A percentile compares a stretch with the other conserved stretches of the same genome.
Conservation (phyloP, 1,284 basidiomycete species). For the Apiotrichum gracile region DNA sequence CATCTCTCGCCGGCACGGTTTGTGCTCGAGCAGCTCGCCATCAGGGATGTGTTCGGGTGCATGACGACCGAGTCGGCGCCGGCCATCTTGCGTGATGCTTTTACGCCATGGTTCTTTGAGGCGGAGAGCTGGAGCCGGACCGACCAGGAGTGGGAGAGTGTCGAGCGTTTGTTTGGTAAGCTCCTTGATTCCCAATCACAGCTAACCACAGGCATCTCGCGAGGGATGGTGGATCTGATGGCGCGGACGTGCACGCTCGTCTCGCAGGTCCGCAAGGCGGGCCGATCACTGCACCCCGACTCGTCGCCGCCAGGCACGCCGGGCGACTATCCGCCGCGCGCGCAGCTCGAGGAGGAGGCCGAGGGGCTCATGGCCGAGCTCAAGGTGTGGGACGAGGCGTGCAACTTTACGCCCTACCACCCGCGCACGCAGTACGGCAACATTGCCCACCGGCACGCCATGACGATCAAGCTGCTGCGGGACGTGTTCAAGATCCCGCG, state of each 20-base stretch:
- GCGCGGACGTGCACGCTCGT: slow-evolving; percentile 30
- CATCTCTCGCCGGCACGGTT: slow-evolving; percentile 31
- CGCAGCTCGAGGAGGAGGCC: slow-evolving; percentile 12
- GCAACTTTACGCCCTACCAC: slow-evolving; percentile 32
- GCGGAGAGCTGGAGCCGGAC: slow-evolving; percentile 27
- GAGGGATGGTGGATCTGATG: slow-evolving; percentile 36
- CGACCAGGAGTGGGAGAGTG: slow-evolving; percentile 36
- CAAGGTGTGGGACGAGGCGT: slow-evolving; percentile 30
- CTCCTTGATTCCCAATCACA: slow-evolving; percentile 2
- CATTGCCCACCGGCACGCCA: slow-evolving; percentile 34
- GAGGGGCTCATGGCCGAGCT: slow-evolving; percentile 33
- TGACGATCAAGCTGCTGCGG: slow-evolving; percentile 27
- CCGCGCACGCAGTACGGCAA: slow-evolving; percentile 39
- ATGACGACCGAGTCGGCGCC: slow-evolving; percentile 38
- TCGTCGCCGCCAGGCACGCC: background rate
- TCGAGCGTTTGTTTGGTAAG: slow-evolving; percentile 37
- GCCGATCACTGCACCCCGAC: background rate
- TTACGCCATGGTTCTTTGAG: slow-evolving; percentile 39
- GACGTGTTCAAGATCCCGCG: slow-evolving; percentile 29
- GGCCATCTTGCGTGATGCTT: slow-evolving; percentile 28
- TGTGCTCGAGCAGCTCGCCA: slow-evolving; percentile 39
- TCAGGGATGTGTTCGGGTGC: slow-evolving; percentile 39
- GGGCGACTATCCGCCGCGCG: background rate
- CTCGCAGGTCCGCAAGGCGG: slow-evolving; percentile 6
- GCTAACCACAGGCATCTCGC: slow-evolving; percentile 19